Base-by-base conservation (phyloP, 148 eudicot species). In the Fagopyrum tataricum region DNA sequence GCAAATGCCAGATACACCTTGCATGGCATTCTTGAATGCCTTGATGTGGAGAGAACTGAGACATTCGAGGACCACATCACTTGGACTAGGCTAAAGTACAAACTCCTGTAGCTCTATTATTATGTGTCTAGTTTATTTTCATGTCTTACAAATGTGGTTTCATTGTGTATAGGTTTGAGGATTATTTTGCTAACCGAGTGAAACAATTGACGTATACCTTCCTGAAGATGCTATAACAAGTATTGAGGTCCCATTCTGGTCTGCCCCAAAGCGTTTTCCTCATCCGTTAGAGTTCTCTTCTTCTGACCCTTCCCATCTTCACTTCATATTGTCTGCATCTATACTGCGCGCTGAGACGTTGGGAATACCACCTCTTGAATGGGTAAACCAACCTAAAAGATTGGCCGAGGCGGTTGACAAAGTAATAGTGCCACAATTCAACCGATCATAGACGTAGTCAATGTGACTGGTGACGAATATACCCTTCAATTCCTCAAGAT, bases 261-360 rank as follows among this genome's bases (percentile, higher is more conserved):
- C 98, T 20, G 97, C 98, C 69, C 95, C 98, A 0, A 93, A 93
- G 82, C 88, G 96, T 42, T 93, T 88, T 70, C 98, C 98, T 69
- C 86, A 77, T 42, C 90, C 98, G 2, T 61, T 93, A 81, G 86
- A 82, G 77, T 85, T 91, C 76, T 89, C 92, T 24, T 37, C 85
- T 37, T 53, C 84, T 53, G 98, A 93, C 77, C 72, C 87, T 41
- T 91, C 91, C 76, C 91, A 87, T 80, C 87, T 93, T 47, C 91
- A 93, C 70, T 93, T 72, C 41, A 73, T 89, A 64, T 72, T 88
- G 90, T 77, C 97, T 74, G 89, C 80, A 23, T 85, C 98, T 7
- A 81, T 89, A 64, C 76, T 93, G 62, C 89, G 95, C 49, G 98
- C 98, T 69, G 95, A 88, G 78, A 86, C 95, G 52, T 93, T 89